A percentile compares a stretch with the other conserved stretches of the same genome.
These are phyloP conservation scores for Leucocoprinus birnbaumii DNA, from an alignment of 768 basidiomycete genomes.

Conservation along the genomic window DNA sequence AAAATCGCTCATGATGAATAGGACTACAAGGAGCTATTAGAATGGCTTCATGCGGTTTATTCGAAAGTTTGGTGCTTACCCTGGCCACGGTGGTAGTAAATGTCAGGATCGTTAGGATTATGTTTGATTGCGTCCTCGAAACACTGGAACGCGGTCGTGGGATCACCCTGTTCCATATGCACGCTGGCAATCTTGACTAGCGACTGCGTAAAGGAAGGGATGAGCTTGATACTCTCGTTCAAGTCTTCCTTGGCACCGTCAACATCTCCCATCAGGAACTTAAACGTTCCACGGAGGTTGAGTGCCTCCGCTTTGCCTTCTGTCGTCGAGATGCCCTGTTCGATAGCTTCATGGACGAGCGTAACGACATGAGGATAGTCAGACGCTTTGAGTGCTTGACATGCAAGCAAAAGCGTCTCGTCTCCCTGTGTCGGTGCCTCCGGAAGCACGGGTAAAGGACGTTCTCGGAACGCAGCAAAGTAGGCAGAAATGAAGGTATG, in stretches of 20 bases:
- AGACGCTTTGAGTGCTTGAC: conserved; percentile 79
- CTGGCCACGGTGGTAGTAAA: conserved; percentile 98
- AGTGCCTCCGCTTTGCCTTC: conserved; percentile 80
- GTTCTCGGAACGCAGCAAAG: conserved; percentile 93
- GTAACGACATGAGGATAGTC: conserved; percentile 83
- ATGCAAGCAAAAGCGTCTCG: conserved; percentile 72
- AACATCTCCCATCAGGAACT: conserved; percentile 91
- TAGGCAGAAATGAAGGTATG: conserved; percentile 92
- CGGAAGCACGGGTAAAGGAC: conserved; percentile 59
- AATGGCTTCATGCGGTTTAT: neutral
- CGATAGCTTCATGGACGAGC: conserved; percentile 80
- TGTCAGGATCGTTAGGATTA: conserved; percentile 86
- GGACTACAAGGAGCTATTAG: conserved; percentile 58
- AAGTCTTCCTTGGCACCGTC: conserved; percentile 82
- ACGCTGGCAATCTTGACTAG: conserved; percentile 97
- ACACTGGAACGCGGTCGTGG: conserved; percentile 79
- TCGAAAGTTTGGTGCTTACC: conserved; percentile 39
- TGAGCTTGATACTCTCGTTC: conserved; percentile 66
- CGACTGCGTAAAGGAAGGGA: conserved; percentile 75
- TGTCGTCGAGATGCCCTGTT: conserved; percentile 80
- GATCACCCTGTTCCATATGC: conserved; percentile 91
- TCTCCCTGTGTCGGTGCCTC: conserved; percentile 79
- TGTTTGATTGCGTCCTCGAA: conserved; percentile 87
- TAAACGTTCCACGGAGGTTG: conserved; percentile 95
- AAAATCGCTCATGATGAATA: conserved; percentile 94